A percentile compares a stretch with the other conserved stretches of the same genome.
Conservation (phyloP, 805 yeast species). For the Barnettozyma vustinii region DNA sequence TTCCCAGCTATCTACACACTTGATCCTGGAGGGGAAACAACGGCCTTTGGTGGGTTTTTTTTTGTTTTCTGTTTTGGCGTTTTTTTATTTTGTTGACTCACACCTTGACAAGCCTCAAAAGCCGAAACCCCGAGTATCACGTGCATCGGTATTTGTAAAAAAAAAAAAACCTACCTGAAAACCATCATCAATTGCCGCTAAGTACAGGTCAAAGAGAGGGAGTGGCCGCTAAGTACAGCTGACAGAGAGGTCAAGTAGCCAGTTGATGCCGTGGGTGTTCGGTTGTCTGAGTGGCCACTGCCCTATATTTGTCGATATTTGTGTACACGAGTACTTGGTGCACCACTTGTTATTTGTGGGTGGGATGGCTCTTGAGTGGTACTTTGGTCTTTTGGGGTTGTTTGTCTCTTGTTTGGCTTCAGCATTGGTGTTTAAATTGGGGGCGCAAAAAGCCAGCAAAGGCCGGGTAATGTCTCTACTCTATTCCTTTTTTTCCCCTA, state of each 20-base stretch:
- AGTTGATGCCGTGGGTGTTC: neutral
- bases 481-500: too few relatives aligned
- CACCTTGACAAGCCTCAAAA: neutral
- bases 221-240: slow-evolving; percentile 5
- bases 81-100: neutral
- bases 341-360: too few relatives aligned
- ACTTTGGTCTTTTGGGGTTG: too few relatives aligned
- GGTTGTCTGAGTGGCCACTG: neutral
- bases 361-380: too few relatives aligned
- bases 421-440: too few relatives aligned
- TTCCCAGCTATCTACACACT: neutral
- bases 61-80: neutral
- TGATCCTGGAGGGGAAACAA: neutral
- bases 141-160: neutral
- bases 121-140: neutral
- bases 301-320: too few relatives aligned
- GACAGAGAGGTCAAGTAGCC: neutral
- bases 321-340: too few relatives aligned
- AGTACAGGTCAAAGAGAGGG: slow-evolving; percentile 6
- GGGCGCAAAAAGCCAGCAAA: too few relatives aligned
- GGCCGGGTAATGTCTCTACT: too few relatives aligned
- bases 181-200: slow-evolving; percentile 2
- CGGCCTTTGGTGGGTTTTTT: neutral
- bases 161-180: too few relatives aligned
- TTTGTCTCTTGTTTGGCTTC: too few relatives aligned